Evolutionary conservation across 1,284 basidiomycete species (phyloP).

Genomic region (Apiotrichum brassicae): DNA sequence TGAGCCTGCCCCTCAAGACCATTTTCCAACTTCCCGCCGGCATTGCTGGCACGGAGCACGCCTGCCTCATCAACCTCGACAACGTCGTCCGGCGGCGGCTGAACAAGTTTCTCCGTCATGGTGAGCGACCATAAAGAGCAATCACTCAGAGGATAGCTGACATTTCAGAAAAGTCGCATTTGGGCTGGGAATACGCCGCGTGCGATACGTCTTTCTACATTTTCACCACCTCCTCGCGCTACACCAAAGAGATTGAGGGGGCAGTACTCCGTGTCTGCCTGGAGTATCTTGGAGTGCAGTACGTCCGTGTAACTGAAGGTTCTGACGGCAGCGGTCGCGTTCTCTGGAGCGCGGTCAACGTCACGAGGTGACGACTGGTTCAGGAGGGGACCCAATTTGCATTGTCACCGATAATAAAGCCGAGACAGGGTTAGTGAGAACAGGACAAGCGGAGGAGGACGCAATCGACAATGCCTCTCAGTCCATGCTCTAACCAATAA

Average conservation of each 20-base stretch:
- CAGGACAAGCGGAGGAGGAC: no score
- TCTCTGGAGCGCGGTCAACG: no score
- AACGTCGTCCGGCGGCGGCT: background rate
- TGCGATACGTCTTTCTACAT: background rate
- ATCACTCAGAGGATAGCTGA: background rate
- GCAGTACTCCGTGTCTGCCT: background rate
- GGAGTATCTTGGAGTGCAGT: background rate
- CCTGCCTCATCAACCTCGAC: background rate
- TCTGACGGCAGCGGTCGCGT: no score
- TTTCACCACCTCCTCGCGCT: background rate
- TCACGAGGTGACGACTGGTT: no score
- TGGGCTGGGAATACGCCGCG: conserved; percentile 1
- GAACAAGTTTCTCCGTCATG: background rate
- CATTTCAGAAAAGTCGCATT: background rate
- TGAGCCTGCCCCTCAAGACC: background rate
- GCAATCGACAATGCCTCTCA: no score
- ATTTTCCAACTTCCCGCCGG: background rate
- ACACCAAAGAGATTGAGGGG: background rate
- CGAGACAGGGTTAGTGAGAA: no score
- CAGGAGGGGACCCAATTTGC: no score
- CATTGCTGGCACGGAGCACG: background rate
- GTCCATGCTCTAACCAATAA: no score
- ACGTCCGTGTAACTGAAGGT: no score
- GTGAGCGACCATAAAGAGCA: background rate
- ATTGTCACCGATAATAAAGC: no score